phyloP scores from a whole-genome alignment of 1,284 basidiomycete genomes.

The Trichosporon coremiiforme region DNA sequence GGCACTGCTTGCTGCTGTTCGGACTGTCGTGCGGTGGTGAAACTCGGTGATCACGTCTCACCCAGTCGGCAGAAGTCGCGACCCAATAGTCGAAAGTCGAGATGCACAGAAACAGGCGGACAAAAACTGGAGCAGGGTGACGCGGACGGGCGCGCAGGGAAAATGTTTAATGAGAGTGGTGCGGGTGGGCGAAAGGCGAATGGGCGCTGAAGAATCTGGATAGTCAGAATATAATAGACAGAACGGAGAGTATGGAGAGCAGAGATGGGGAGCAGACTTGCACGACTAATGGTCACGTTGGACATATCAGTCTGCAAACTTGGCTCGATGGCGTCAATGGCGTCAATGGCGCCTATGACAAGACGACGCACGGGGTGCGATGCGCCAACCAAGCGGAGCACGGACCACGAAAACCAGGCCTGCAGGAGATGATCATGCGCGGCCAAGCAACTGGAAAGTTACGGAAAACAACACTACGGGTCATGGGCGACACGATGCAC shows the following conservation, averaged over 20 bases:
- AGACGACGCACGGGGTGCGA: slow-evolving; percentile 3
- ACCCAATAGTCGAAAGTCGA: neutral
- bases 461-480: neutral
- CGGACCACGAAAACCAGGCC: neutral
- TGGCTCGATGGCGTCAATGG: slow-evolving; percentile 13
- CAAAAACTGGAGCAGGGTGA: neutral
- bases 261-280: slow-evolving; percentile 2
- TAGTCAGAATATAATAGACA: slow-evolving; percentile 7
- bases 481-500: neutral
- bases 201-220: neutral
- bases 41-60: neutral
- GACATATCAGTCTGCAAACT: neutral
- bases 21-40: neutral
- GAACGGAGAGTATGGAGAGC: neutral
- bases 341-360: slow-evolving; percentile 8
- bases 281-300: neutral
- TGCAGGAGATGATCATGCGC: neutral
- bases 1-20: neutral
- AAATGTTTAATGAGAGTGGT: slow-evolving; percentile 1
- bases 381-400: neutral
- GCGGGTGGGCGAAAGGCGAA: neutral
- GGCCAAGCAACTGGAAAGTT: neutral
- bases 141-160: neutral
- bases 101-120: slow-evolving; percentile 1
- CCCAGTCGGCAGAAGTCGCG: neutral